phyloP scores from a whole-genome alignment of 176 grass and related monocot species.

The Carex cristatella region DNA sequence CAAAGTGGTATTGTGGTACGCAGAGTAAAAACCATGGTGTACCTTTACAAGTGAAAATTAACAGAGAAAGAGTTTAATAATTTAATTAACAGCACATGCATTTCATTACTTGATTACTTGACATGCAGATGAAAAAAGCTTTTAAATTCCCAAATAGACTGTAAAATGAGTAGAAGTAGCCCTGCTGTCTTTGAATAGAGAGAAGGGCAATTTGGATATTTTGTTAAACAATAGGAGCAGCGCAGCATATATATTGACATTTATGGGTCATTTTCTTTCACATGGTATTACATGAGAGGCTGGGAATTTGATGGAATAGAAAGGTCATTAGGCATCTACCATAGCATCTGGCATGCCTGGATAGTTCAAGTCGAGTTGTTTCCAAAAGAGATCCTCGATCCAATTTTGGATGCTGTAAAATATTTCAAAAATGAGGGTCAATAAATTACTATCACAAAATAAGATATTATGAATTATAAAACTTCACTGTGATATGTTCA shows the following conservation, averaged over 20 bases:
- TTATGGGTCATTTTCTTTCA: background rate
- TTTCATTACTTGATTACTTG: background rate
- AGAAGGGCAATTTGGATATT: background rate
- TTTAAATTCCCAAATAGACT: background rate
- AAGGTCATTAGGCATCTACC: slow-evolving; percentile 34
- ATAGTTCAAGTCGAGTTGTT: slow-evolving; percentile 91
- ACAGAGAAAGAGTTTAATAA: background rate
- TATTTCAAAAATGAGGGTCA: slow-evolving; percentile 10
- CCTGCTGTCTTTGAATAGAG: background rate
- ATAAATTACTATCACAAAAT: slow-evolving; percentile 5
- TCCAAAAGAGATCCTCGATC: slow-evolving; percentile 87
- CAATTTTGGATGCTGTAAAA: slow-evolving; percentile 77
- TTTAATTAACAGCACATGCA: background rate
- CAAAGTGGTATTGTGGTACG: slow-evolving; percentile 77
- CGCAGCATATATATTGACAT: background rate
- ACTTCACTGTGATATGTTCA: background rate
- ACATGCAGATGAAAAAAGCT: background rate
- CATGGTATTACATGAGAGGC: background rate
- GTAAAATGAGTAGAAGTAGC: background rate
- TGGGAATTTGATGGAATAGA: background rate
- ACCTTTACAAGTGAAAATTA: slow-evolving; percentile 36
- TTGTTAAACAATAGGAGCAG: background rate
- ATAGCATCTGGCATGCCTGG: slow-evolving; percentile 77
- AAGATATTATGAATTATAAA: background rate
- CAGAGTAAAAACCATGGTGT: slow-evolving; percentile 87